These are phyloP conservation scores for Theileria orientalis DNA, from an alignment of 169 alveolate species.

Conservation along the genomic window DNA sequence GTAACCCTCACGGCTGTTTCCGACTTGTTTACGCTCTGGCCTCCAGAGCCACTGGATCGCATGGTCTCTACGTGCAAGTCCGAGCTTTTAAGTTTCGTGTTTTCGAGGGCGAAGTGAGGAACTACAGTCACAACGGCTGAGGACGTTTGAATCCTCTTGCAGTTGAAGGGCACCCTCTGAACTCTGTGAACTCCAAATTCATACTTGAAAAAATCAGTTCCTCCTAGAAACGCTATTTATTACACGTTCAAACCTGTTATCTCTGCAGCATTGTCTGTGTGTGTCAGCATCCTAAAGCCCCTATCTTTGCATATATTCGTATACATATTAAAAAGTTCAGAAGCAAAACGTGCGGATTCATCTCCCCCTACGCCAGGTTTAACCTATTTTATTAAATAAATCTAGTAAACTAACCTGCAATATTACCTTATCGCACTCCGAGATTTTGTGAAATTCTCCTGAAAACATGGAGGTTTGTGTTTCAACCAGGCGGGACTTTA, in stretches of 20 bases:
- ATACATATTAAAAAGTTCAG: constrained; percentile 45
- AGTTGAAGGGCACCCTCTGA: constrained; percentile 87
- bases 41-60: constrained; percentile 93
- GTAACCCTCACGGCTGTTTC: constrained; percentile 90
- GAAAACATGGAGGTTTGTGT: constrained; percentile 8
- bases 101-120: constrained; percentile 63
- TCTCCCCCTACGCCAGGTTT: constrained; percentile 42
- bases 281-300: background rate
- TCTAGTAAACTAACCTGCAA: constrained; percentile 14
- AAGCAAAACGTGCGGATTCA: constrained; percentile 26
- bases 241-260: constrained; percentile 23
- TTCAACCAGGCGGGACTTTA: background rate
- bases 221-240: constrained; percentile 7
- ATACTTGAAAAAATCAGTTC: constrained; percentile 48
- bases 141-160: constrained; percentile 85
- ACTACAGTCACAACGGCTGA: constrained; percentile 83
- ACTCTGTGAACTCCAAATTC: constrained; percentile 86
- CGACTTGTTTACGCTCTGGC: constrained; percentile 91
- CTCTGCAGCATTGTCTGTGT: constrained; percentile 2
- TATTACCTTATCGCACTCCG: constrained; percentile 3
- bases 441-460: constrained; percentile 12
- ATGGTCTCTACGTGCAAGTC: constrained; percentile 83
- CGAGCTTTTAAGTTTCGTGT: constrained; percentile 70
- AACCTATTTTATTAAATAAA: constrained; percentile 16
- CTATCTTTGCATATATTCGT: constrained; percentile 12